phyloP scores from a whole-genome alignment of 352 stramenopile genomes.

The Globisporangium barbulae region DNA sequence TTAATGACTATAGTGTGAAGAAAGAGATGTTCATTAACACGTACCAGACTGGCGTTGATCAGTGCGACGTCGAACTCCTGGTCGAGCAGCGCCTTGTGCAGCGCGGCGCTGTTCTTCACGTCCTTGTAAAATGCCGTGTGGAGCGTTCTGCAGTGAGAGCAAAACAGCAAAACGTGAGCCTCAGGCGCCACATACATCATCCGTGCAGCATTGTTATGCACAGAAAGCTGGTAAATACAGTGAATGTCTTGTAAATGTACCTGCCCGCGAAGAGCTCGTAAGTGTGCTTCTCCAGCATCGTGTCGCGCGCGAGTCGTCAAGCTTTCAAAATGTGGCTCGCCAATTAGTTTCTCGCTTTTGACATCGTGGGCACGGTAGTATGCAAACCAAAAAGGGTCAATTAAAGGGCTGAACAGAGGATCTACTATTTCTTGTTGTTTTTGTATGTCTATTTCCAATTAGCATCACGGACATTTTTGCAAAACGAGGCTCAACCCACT shows the following conservation, averaged over 20 bases:
- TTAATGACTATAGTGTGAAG: background rate
- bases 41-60: conserved; percentile 70
- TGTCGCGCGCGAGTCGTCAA: conserved; percentile 10
- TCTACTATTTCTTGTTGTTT: too few species aligned
- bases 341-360: conserved; percentile 7
- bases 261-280: conserved; percentile 66
- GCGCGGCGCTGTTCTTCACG: conserved; percentile 60
- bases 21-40: background rate
- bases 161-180: background rate
- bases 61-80: conserved; percentile 71
- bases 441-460: too few species aligned
- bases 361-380: background rate
- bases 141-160: conserved; percentile 40
- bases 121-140: conserved; percentile 70
- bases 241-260: conserved; percentile 20
- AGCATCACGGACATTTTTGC: too few species aligned
- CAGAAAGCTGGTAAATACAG: too few species aligned
- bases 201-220: background rate
- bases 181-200: background rate
- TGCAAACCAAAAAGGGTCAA: too few species aligned
- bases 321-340: conserved; percentile 5
- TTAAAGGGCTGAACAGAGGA: too few species aligned
- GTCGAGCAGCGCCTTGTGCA: conserved; percentile 56
- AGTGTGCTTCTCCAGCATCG: conserved; percentile 50
- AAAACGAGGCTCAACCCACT: too few species aligned